phyloP scores from a whole-genome alignment of 192 early-diverging fungal species.

The Gonapodya sp. region DNA sequence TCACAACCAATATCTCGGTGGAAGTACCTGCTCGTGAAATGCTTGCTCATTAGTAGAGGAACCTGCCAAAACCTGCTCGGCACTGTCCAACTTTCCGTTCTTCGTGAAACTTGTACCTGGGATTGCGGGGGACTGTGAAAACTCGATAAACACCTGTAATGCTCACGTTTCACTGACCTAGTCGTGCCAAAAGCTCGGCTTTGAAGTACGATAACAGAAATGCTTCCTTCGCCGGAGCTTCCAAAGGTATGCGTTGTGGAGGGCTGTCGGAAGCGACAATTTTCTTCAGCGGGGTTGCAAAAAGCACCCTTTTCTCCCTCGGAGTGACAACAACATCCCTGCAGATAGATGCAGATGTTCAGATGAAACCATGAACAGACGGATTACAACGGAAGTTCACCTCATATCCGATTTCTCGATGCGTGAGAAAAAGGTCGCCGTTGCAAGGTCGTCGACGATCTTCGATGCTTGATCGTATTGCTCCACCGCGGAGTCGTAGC shows the following conservation, averaged over 20 bases:
- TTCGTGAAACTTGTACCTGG: constrained; percentile 22
- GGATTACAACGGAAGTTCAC: constrained; percentile 12
- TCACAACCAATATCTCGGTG: neutral
- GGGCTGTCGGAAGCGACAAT: neutral
- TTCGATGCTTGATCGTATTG: constrained; percentile 33
- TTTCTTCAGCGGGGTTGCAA: neutral
- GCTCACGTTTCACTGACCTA: constrained; percentile 21
- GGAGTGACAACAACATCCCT: constrained; percentile 37
- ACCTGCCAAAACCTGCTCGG: constrained; percentile 20
- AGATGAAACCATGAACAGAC: neutral
- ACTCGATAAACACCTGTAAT: neutral
- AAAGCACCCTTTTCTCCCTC: constrained; percentile 26
- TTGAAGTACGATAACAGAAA: constrained; percentile 32
- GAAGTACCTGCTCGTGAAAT: constrained; percentile 25
- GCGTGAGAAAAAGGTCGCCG: constrained; percentile 32
- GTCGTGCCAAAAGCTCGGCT: constrained; percentile 25
- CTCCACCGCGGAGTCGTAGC: constrained; percentile 35
- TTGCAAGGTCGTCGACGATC: constrained; percentile 42
- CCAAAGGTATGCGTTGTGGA: constrained; percentile 7
- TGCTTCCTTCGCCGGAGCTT: constrained; percentile 21
- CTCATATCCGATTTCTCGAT: constrained; percentile 37
- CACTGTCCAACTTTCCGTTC: constrained; percentile 26
- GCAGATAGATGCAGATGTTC: neutral
- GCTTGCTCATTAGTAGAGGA: constrained; percentile 18
- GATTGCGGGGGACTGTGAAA: neutral